Base-by-base conservation (phyloP, 495 filamentous ascomycete genomes). In the Penicillium salamii region DNA sequence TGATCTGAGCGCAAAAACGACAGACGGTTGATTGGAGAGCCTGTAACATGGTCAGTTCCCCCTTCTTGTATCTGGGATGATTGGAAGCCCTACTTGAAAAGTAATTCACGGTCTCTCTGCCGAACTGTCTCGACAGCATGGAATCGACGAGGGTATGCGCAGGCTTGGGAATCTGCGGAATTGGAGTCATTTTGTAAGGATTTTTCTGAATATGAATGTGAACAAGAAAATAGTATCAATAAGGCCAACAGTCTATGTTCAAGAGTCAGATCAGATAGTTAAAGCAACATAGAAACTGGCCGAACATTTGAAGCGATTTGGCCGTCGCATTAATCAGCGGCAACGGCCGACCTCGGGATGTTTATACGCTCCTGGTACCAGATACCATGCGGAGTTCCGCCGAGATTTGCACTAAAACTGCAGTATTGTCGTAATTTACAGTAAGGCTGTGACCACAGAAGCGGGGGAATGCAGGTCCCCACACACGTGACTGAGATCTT, bases 51-150 rank as follows among this genome's bases (percentile, higher is more conserved):
- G n/a, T n/a, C n/a, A n/a, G n/a, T n/a, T n/a, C n/a, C n/a, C n/a
- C n/a, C n/a, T n/a, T n/a, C n/a, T n/a, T n/a, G n/a, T n/a, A n/a
- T n/a, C n/a, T n/a, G n/a, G n/a, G n/a, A n/a, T n/a, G n/a, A n/a
- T 28, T 46, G 24, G n/a, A 49, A 33, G 28, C 14, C 36, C 33
- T 69, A 78, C 91, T 90, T 49, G 89, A 87, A 75, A 96, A 97
- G 79, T 97, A 98, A 72, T 98, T 97, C 55, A 86, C 83, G 11
- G 90, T 83, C 72, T 97, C 93, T 55, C 77, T 85, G 58, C 93
- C 93, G 67, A 96, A 97, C 51, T 88, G 93, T 39, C 85, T 79
- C 35, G 86, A 82, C 56, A 98, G 73, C 83, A 91, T 91, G 6
- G 87, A 89, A 74, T 91, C 83, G 59, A 88, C 79, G 61, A 86